Base-by-base conservation (phyloP, 139 green algal species). In the Coccomyxa sp. region DNA sequence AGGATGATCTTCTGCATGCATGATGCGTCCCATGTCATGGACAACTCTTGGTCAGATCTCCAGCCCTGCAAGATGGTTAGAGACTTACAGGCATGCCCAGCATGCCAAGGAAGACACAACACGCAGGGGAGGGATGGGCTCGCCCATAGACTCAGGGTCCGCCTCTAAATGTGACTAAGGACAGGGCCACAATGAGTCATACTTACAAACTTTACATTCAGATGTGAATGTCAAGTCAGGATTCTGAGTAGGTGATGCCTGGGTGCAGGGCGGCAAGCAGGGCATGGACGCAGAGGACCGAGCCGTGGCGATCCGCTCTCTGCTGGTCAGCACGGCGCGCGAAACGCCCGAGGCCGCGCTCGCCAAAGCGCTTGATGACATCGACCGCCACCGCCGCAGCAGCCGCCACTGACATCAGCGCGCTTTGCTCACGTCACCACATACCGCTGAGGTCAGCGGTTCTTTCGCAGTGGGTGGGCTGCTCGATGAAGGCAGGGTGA, bases 241-340 rank as follows among this genome's bases (percentile, higher is more conserved):
- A 7, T 51, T 3, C 38, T 51, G 38, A 51, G 7, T 11, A 51
- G 38, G 38, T 7, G 7, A 7, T 51, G 38, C 7, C 7, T 51
- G 38, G 38, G 38, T 51, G 38, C 3, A 51, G 38, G 38, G 82
- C 58, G 51, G 13, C 38, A 67, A 10, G 67, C 82, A 77, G 4
- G 58, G 57, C 13, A 79, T 86, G 77, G 79, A 82, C 31, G 77
- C 77, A 0, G 82, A 79, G 25, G 82, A 86, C 60, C 32, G 82
- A 16, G 77, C 82, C 23, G 82, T 86, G 63, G 82, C 77, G n/a
- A 80, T 86, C 13, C 77, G 82, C 4, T 82, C 59, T 16, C 63
- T 86, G 32, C 16, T 86, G 63, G 63, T 80, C 0, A 79, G 58
- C 67, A 86, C 82, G 23, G 77, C 60, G 0, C 51, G 76, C 68